Percentiles rank a stretch among this genome's conserved stretches.
Conservation (phyloP, 2,329 filamentous ascomycete genomes). For the Cladophialophora carrionii region DNA sequence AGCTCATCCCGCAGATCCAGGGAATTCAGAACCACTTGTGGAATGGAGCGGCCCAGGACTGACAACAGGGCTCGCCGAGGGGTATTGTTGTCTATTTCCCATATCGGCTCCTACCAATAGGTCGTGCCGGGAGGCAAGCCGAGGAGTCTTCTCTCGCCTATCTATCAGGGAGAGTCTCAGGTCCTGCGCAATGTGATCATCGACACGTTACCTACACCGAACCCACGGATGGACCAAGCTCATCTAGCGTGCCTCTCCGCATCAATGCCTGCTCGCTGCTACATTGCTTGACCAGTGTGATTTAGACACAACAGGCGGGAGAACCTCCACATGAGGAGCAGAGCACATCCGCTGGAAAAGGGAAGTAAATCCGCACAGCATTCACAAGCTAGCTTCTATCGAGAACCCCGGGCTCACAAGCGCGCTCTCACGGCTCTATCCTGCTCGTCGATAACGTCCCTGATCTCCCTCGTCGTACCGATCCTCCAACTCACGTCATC, state of each 20-base stretch:
- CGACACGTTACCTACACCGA: neutral
- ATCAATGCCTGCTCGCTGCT: neutral
- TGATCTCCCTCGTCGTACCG: slow-evolving; percentile 40
- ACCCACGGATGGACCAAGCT: neutral
- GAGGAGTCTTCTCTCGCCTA: neutral
- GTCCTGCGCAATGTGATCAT: neutral
- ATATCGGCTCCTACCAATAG: neutral
- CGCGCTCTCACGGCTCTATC: slow-evolving; percentile 17
- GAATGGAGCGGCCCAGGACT: neutral
- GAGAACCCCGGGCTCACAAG: slow-evolving; percentile 9
- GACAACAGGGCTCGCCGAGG: neutral
- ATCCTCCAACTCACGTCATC: slow-evolving; percentile 55
- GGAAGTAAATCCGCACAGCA: neutral
- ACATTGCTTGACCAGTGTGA: neutral
- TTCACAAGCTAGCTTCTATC: neutral
- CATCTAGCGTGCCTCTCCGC: neutral
- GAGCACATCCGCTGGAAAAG: neutral
- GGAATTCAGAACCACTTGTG: neutral
- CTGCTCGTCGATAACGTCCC: slow-evolving; percentile 29
- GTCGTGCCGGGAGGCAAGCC: too few species aligned
- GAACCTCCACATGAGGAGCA: neutral
- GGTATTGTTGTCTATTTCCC: neutral
- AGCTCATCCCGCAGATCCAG: neutral
- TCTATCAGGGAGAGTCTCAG: neutral
- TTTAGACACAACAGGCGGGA: neutral